A percentile compares a stretch with the other conserved stretches of the same genome.
These are phyloP conservation scores for Jaenimonas drosophilae DNA, from an alignment of 208 protist genomes.

Conservation along the genomic window DNA sequence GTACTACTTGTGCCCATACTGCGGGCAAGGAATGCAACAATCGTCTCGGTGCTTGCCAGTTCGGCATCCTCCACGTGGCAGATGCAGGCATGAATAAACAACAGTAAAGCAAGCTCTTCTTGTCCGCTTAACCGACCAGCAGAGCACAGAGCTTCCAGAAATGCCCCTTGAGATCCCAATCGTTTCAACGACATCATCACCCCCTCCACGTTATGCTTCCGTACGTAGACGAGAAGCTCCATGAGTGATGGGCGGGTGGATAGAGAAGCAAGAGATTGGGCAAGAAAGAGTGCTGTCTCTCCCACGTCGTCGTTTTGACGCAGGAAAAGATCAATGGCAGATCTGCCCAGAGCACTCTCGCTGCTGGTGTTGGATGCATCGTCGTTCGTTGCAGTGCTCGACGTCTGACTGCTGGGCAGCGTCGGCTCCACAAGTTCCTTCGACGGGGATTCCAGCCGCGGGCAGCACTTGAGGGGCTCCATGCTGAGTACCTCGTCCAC, in stretches of 20 bases:
- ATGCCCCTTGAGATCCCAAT: conserved; percentile 16
- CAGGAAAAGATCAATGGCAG: conserved; percentile 52
- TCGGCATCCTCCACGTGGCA: too few relatives aligned
- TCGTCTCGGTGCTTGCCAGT: too few relatives aligned
- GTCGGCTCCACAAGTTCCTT: too few relatives aligned
- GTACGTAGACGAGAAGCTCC: conserved; percentile 29
- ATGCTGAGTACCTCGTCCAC: too few relatives aligned
- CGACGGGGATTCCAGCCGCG: too few relatives aligned
- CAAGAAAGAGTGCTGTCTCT: conserved; percentile 69
- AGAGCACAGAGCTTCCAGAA: conserved; percentile 24
- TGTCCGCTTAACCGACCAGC: neutral
- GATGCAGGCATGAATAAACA: conserved; percentile 1
- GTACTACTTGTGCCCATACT: too few relatives aligned
- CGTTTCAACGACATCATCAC: conserved; percentile 46
- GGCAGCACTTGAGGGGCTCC: too few relatives aligned
- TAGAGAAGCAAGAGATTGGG: conserved; percentile 14
- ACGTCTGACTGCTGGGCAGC: too few relatives aligned
- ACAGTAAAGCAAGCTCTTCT: neutral
- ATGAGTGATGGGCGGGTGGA: conserved; percentile 15
- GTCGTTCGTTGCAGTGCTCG: too few relatives aligned
- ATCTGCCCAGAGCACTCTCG: conserved; percentile 20
- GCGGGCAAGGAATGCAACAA: too few relatives aligned
- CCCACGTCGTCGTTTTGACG: conserved; percentile 57
- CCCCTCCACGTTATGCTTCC: conserved; percentile 5
- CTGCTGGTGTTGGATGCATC: too few relatives aligned